Evolutionary conservation across 2,329 filamentous ascomycete genomes (phyloP).

Genomic region (Fusarium sp.): DNA sequence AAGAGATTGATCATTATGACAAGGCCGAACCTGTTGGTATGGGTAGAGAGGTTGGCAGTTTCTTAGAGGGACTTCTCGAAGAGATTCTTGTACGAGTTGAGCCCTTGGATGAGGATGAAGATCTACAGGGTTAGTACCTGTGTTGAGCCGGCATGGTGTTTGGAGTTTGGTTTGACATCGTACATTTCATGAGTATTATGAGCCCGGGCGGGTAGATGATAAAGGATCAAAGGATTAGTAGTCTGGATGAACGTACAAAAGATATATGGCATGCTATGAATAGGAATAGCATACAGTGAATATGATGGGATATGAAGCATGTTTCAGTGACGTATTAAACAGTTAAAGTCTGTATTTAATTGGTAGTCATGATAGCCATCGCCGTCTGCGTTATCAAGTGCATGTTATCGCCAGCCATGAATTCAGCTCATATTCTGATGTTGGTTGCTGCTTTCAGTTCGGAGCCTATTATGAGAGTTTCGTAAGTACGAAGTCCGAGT

Average conservation of each 20-base stretch:
- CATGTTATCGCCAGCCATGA: too few relatives aligned
- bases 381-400: not conserved
- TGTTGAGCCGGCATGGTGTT: not conserved
- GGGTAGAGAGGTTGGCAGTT: conserved; percentile 88
- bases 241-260: conserved; percentile 13
- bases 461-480: conserved; percentile 11
- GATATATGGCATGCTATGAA: conserved; percentile 7
- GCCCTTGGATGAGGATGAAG: conserved; percentile 80
- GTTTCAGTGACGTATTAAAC: not conserved
- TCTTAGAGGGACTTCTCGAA: conserved; percentile 91
- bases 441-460: not conserved
- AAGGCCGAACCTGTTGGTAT: conserved; percentile 89
- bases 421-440: too few relatives aligned
- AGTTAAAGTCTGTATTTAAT: not conserved
- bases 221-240: conserved; percentile 16
- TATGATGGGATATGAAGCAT: not conserved
- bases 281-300: conserved; percentile 11
- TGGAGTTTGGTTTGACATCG: conserved; percentile 36
- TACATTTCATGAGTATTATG: conserved; percentile 32
- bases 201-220: conserved; percentile 8
- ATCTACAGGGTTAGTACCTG: conserved; percentile 30
- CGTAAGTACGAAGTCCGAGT: conserved; percentile 29
- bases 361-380: not conserved
- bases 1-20: conserved; percentile 91
- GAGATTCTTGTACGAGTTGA: conserved; percentile 94